Conservation (phyloP, 148 eudicot species). For the Camellia japonica region DNA sequence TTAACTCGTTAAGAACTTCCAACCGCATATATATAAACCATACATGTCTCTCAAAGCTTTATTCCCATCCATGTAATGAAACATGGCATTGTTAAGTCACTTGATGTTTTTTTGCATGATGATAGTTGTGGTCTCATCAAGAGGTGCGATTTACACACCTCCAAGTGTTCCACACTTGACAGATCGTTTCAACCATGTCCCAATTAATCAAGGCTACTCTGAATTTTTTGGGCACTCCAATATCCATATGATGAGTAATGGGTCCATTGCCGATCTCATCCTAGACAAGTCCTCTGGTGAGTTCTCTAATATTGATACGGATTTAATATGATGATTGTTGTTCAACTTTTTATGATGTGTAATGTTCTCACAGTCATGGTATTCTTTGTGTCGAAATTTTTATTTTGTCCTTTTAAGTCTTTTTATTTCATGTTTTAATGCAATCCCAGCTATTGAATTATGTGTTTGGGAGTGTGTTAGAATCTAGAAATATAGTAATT, state of each 20-base stretch:
- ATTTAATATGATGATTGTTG: not conserved
- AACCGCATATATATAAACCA: conserved; percentile 21
- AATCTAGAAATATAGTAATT: too few relatives aligned
- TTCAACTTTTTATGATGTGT: not conserved
- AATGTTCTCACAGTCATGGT: too few relatives aligned
- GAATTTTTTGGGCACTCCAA: conserved; percentile 56
- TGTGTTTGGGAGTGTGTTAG: too few relatives aligned
- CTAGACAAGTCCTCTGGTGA: conserved; percentile 71
- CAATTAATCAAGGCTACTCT: conserved; percentile 43
- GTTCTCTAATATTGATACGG: not conserved
- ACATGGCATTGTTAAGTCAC: conserved; percentile 32
- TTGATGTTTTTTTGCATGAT: conserved; percentile 16
- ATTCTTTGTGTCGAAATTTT: too few relatives aligned
- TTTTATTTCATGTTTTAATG: too few relatives aligned
- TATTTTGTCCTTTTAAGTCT: too few relatives aligned
- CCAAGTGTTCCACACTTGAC: conserved; percentile 54
- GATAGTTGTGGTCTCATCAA: conserved; percentile 19
- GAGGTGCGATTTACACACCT: conserved; percentile 38
- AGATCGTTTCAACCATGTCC: conserved; percentile 38
- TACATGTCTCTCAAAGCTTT: conserved; percentile 7
- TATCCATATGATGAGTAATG: conserved; percentile 51
- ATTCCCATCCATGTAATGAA: not conserved
- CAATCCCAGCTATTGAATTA: too few relatives aligned
- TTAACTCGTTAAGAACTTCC: not conserved
- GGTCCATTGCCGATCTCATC: conserved; percentile 51